A percentile compares a stretch with the other conserved stretches of the same genome.
Conservation (phyloP, 441 rosid species). For the Adansonia madagascariensis region DNA sequence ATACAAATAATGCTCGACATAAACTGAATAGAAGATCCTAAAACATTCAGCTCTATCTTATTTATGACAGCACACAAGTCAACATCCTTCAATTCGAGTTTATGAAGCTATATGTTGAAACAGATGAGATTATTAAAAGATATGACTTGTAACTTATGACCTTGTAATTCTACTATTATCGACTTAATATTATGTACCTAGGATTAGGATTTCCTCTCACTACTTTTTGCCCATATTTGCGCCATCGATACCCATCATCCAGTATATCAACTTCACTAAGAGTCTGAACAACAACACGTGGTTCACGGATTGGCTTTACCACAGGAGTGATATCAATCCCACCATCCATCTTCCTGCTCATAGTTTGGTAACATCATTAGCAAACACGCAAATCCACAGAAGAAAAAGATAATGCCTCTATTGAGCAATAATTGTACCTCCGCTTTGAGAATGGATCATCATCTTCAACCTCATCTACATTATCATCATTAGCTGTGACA, state of each 20-base stretch:
- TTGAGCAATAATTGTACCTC: slow-evolving; percentile 50
- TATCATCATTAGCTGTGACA: slow-evolving; percentile 56
- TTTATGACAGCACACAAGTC: slow-evolving; percentile 1
- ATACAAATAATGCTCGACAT: not conserved
- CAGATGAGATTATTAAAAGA: slow-evolving; percentile 1
- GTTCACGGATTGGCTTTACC: slow-evolving; percentile 91
- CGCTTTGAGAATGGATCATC: slow-evolving; percentile 79
- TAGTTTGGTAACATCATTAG: slow-evolving; percentile 32
- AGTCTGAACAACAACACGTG: slow-evolving; percentile 96
- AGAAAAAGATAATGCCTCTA: slow-evolving; percentile 17
- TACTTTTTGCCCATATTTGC: slow-evolving; percentile 99
- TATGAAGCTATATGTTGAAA: slow-evolving; percentile 1
- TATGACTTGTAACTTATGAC: not conserved
- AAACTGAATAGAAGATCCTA: slow-evolving; percentile 6
- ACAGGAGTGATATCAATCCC: slow-evolving; percentile 72
- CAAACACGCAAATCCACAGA: not conserved
- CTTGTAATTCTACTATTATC: not conserved
- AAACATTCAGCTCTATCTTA: slow-evolving; percentile 3
- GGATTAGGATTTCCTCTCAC: slow-evolving; percentile 98
- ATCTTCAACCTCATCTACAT: slow-evolving; percentile 64
- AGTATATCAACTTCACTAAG: slow-evolving; percentile 95
- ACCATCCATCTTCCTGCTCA: slow-evolving; percentile 82
- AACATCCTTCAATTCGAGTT: not conserved
- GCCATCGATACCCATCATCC: slow-evolving; percentile 98
- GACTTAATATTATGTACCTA: slow-evolving; percentile 46